These are phyloP conservation scores for Styphnolobium japonicum DNA, from an alignment of 306 rosid species.

Conservation along the genomic window DNA sequence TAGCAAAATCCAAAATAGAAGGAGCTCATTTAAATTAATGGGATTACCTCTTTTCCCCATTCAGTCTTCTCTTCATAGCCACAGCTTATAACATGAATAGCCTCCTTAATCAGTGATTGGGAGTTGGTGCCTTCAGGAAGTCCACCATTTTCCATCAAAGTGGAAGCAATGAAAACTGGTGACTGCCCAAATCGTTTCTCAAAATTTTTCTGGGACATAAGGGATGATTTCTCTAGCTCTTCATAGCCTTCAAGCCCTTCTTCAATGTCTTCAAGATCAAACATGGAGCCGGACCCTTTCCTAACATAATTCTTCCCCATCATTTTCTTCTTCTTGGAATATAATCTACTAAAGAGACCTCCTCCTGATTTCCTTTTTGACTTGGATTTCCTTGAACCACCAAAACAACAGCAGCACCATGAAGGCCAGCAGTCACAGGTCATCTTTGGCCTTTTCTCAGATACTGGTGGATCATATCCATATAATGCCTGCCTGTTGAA, in stretches of 20 bases:
- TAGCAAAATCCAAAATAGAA: neutral
- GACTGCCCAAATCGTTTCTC: slow-evolving; percentile 74
- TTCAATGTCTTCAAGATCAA: slow-evolving; percentile 95
- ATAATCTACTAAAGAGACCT: slow-evolving; percentile 60
- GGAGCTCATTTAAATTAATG: neutral
- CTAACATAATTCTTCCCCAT: slow-evolving; percentile 67
- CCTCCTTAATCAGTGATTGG: slow-evolving; percentile 61
- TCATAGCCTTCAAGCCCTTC: slow-evolving; percentile 98
- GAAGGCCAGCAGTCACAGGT: slow-evolving; percentile 54
- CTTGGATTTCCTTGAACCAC: slow-evolving; percentile 77
- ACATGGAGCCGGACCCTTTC: slow-evolving; percentile 63
- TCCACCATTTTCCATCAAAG: slow-evolving; percentile 69
- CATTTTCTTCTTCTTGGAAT: slow-evolving; percentile 80
- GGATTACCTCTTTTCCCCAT: slow-evolving; percentile 57
- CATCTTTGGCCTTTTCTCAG: slow-evolving; percentile 53
- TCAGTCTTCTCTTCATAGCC: slow-evolving; percentile 76
- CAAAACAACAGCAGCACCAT: slow-evolving; percentile 87
- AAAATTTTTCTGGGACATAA: slow-evolving; percentile 92
- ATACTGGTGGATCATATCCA: slow-evolving; percentile 49
- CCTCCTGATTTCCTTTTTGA: slow-evolving; percentile 69
- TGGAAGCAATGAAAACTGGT: slow-evolving; percentile 66
- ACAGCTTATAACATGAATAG: slow-evolving; percentile 70
- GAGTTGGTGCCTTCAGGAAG: slow-evolving; percentile 53
- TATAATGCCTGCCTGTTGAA: slow-evolving; percentile 54
- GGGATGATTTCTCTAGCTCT: slow-evolving; percentile 94